These are phyloP conservation scores for Ogataea nonfermentans DNA, from an alignment of 805 yeast genomes.

Conservation along the genomic window DNA sequence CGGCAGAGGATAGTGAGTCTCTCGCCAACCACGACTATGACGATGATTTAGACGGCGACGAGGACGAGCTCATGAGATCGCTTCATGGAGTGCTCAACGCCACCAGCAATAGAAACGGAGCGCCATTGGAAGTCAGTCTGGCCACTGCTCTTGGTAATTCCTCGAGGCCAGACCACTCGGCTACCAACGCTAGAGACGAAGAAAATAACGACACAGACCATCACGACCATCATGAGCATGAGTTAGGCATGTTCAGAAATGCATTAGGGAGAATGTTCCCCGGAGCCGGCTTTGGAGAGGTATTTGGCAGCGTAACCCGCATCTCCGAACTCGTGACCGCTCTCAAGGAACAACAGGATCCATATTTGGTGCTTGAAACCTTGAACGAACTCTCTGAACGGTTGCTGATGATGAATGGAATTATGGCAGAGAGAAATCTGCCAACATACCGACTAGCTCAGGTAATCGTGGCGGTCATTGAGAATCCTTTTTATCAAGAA, in stretches of 20 bases:
- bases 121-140: slow-evolving; percentile 8
- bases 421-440: slow-evolving; percentile 59
- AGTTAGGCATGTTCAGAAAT: slow-evolving; percentile 22
- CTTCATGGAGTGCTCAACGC: slow-evolving; percentile 16
- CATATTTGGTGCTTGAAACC: slow-evolving; percentile 61
- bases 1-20: slow-evolving; percentile 15
- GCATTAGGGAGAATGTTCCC: slow-evolving; percentile 31
- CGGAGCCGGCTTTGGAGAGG: slow-evolving; percentile 30
- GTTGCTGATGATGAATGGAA: slow-evolving; percentile 61
- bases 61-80: slow-evolving; percentile 20
- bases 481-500: slow-evolving; percentile 54
- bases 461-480: slow-evolving; percentile 55
- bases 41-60: slow-evolving; percentile 17
- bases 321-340: slow-evolving; percentile 35
- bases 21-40: slow-evolving; percentile 14
- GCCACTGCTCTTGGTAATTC: slow-evolving; percentile 14
- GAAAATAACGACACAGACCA: slow-evolving; percentile 22
- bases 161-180: slow-evolving; percentile 2
- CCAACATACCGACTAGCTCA: slow-evolving; percentile 58
- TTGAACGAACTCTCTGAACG: slow-evolving; percentile 63
- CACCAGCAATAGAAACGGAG: slow-evolving; percentile 4
- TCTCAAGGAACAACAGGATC: slow-evolving; percentile 48
- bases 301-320: slow-evolving; percentile 23
- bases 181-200: slow-evolving; percentile 21
- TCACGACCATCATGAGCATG: slow-evolving; percentile 13